A percentile compares a stretch with the other conserved stretches of the same genome.
Evolutionary conservation across 1,284 basidiomycete genomes (phyloP).

Genomic region (Amylostereum chailletii): DNA sequence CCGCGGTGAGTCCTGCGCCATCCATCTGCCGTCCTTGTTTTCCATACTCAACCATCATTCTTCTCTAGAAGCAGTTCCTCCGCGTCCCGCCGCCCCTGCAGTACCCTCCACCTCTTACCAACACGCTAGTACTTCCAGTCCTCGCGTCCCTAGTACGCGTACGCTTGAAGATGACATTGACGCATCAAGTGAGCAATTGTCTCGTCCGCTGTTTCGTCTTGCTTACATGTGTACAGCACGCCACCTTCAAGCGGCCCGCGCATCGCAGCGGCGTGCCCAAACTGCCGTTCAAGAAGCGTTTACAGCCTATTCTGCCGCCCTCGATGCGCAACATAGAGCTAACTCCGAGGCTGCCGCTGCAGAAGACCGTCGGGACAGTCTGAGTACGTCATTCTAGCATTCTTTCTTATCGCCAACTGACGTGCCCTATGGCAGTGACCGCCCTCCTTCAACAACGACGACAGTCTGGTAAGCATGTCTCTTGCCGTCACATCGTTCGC

Average conservation of each 20-base stretch:
- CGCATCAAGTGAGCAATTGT: background rate
- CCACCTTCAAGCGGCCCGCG: conserved; percentile 30
- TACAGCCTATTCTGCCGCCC: conserved; percentile 54
- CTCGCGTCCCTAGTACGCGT: background rate
- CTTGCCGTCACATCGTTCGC: no score
- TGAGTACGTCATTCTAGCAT: conserved; percentile 34
- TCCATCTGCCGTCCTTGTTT: no score
- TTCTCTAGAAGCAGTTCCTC: no score
- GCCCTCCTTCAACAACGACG: background rate
- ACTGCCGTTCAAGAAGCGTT: conserved; percentile 67
- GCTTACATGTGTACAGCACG: conserved; percentile 21
- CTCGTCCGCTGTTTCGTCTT: background rate
- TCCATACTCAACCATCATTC: no score
- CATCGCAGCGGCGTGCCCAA: conserved; percentile 42
- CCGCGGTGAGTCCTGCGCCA: no score
- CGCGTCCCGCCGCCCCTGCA: no score
- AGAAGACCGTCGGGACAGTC: conserved; percentile 62
- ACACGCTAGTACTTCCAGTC: no score
- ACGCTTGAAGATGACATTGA: background rate
- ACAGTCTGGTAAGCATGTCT: background rate
- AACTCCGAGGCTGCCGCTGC: conserved; percentile 51
- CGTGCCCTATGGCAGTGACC: background rate
- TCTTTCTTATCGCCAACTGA: background rate
- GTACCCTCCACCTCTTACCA: no score
- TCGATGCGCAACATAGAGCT: conserved; percentile 59